phyloP scores from a whole-genome alignment of 768 basidiomycete genomes.

The Calocera cornea region DNA sequence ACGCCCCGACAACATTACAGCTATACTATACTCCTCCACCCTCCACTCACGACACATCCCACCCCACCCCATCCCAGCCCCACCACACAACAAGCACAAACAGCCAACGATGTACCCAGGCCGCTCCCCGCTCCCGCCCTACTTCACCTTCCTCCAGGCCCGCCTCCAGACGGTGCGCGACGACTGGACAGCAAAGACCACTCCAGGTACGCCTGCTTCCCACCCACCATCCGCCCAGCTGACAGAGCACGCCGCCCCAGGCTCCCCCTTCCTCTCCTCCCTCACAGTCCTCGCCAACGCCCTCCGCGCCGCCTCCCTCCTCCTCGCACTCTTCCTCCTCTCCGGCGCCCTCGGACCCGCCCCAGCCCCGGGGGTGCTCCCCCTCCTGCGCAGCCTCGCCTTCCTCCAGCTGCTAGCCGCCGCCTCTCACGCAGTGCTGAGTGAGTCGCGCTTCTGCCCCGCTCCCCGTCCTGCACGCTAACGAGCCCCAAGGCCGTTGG shows the following conservation, averaged over 20 bases:
- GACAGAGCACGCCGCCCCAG: background rate
- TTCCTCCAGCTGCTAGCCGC: background rate
- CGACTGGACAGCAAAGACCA: background rate
- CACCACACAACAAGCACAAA: background rate
- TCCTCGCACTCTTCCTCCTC: background rate
- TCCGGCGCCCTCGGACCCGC: background rate
- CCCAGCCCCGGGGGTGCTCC: background rate
- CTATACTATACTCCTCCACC: background rate
- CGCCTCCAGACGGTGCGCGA: background rate
- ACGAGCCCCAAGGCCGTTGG: background rate
- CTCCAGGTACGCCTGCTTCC: background rate
- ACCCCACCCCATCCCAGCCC: background rate
- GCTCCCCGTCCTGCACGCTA: background rate
- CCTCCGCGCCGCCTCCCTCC: background rate
- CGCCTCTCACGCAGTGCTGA: background rate
- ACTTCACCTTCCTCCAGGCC: conserved; percentile 2
- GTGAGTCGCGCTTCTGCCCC: background rate
- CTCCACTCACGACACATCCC: background rate
- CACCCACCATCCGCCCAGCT: background rate
- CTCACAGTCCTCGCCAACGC: background rate
- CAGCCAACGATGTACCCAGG: background rate
- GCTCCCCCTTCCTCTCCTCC: conserved; percentile 1
- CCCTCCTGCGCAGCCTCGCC: background rate
- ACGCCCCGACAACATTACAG: background rate
- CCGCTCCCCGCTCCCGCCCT: background rate